A percentile compares a stretch with the other conserved stretches of the same genome.
phyloP scores from a whole-genome alignment of 2,329 filamentous ascomycete species.

The Epicoccum nigrum region DNA sequence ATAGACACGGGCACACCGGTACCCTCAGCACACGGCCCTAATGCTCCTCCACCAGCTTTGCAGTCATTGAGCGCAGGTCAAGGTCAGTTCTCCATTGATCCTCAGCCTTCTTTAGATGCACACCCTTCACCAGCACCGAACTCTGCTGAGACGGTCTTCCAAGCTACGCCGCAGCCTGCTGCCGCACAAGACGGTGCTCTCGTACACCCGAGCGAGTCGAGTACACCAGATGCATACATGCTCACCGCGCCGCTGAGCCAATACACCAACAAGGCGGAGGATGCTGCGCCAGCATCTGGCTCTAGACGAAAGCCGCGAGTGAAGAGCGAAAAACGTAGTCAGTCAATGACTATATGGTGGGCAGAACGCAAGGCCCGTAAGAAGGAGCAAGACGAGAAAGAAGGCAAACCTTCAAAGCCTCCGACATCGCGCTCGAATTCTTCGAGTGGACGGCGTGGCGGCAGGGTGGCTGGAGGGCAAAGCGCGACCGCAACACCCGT shows the following conservation, averaged over 20 bases:
- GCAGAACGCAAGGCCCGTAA: conserved; percentile 51
- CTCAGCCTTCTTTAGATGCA: conserved; percentile 30
- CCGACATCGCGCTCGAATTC: conserved; percentile 34
- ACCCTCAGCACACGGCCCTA: conserved; percentile 30
- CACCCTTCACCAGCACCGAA: conserved; percentile 31
- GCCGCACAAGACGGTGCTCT: conserved; percentile 27
- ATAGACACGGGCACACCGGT: conserved; percentile 28
- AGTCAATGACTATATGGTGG: conserved; percentile 56
- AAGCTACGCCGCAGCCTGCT: conserved; percentile 42
- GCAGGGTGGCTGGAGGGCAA: conserved; percentile 26
- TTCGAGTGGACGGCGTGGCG: conserved; percentile 29
- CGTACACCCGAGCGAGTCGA: conserved; percentile 30
- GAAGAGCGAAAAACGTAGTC: conserved; percentile 53
- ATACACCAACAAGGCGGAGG: conserved; percentile 37
- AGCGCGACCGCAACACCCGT: conserved; percentile 27
- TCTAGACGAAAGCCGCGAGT: conserved; percentile 47
- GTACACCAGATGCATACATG: conserved; percentile 45
- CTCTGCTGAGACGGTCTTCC: conserved; percentile 43
- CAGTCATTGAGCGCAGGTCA: conserved; percentile 48
- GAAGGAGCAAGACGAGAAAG: conserved; percentile 42
- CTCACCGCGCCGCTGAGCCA: conserved; percentile 42
- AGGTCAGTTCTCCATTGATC: conserved; percentile 45
- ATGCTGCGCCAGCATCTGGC: conserved; percentile 32
- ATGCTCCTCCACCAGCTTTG: conserved; percentile 35
- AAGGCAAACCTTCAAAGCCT: conserved; percentile 28